A percentile compares a stretch with the other conserved stretches of the same genome.
These are phyloP conservation scores for Aspergillus persii DNA, from an alignment of 2,329 filamentous ascomycete species.

Conservation along the genomic window DNA sequence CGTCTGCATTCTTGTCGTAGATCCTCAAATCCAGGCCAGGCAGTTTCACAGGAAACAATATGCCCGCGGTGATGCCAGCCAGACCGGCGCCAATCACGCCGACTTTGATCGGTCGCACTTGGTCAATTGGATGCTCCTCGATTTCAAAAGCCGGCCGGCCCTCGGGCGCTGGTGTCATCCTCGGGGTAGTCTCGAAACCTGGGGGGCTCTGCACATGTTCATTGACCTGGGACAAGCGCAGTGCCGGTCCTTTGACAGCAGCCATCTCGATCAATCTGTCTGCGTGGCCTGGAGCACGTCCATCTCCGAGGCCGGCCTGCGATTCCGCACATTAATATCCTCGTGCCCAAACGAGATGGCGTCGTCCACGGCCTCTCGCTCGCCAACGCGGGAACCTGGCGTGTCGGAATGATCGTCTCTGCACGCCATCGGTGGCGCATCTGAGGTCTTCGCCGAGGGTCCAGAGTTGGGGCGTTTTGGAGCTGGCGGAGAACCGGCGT, in stretches of 20 bases:
- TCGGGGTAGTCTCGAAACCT: background rate
- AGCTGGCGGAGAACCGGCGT: conserved; percentile 10
- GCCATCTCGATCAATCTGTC: conserved; percentile 5
- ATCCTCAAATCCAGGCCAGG: conserved; percentile 65
- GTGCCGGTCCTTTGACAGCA: conserved; percentile 5
- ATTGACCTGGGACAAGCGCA: conserved; percentile 4
- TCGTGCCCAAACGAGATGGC: background rate
- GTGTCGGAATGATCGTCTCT: background rate
- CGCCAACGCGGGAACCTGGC: background rate
- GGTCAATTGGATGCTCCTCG: conserved; percentile 49
- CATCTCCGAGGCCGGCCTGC: background rate
- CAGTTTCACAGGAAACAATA: conserved; percentile 66
- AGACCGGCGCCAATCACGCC: conserved; percentile 65
- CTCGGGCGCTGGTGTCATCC: background rate
- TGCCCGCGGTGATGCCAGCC: conserved; percentile 62
- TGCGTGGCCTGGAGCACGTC: too few relatives aligned
- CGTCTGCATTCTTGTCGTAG: conserved; percentile 66
- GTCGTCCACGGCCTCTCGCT: background rate
- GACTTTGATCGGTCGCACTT: conserved; percentile 52
- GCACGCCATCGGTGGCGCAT: background rate
- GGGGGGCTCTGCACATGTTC: background rate
- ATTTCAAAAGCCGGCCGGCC: conserved; percentile 29
- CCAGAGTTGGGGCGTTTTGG: background rate
- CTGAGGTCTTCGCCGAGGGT: background rate
- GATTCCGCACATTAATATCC: background rate